Evolutionary conservation across 257 asterid species (phyloP), one percentile per base, ranked within the genome.

Genomic region (Ilex asprella): DNA sequence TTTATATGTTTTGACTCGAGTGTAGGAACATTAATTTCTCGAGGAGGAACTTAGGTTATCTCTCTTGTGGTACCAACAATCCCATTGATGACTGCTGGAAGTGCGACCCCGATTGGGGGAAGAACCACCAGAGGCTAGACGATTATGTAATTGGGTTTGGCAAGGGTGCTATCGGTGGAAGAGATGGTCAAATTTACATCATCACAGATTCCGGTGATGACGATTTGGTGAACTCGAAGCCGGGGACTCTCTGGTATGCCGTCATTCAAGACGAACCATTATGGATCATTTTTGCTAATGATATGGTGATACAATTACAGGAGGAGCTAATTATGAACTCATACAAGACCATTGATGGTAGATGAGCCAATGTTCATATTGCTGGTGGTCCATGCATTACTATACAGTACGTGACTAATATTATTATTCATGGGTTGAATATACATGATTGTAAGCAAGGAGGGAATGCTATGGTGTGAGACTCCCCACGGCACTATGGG

Each of bases 301-400:
- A 85, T 62, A 85, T 85, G 93, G 82, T 76, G 0, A 85, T 85
- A 30, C 78, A 64, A 29, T 63, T 85, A 68, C 82, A 82, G 60
- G 82, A 80, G 63, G 93, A 85, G 55, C 55, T 85, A 43, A 73
- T 85, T 47, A 75, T 85, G 86, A 85, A 82, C 78, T 82, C 89
- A 7, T 82, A 80, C 63, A 85, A 85, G 78, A 85, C 89, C 14
- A 78, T 85, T 39, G 92, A 84, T 50, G 92, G 92, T 10, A 62
- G 92, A 27, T 89, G 89, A 1, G 84, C 89, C 4, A 78, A 76
- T 27, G 93, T 82, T 8, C 93, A 85, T 74, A 81, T 84, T 39
- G 81, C 84, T 11, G 74, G 73, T 66, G 91, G 91, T 9, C 87
- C 91, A 9, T 85, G 93, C 79, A 78, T 85, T 21, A 85, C 89